These are phyloP conservation scores for Phytophthora boehmeriae DNA, from an alignment of 352 stramenopile genomes.

Conservation along the genomic window DNA sequence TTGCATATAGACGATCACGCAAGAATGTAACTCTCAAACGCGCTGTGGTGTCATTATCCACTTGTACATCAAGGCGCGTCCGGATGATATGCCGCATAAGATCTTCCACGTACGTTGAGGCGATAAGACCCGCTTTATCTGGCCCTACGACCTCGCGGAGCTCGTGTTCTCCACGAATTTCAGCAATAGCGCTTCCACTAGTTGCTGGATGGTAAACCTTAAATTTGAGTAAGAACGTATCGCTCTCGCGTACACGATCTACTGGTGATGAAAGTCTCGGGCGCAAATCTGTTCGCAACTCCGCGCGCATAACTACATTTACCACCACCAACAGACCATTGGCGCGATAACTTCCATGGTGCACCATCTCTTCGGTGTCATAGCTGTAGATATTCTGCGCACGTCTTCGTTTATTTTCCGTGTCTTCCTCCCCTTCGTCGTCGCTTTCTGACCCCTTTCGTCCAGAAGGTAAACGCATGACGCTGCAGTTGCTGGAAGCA, in stretches of 20 bases:
- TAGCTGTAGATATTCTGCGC: conserved; percentile 43
- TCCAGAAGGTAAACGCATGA: conserved; percentile 62
- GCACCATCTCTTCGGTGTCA: conserved; percentile 59
- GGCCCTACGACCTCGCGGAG: conserved; percentile 73
- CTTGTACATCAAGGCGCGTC: conserved; percentile 36
- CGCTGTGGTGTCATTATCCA: conserved; percentile 2
- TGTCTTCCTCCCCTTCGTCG: conserved; percentile 11
- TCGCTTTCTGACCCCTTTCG: conserved; percentile 25
- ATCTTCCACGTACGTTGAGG: conserved; percentile 37
- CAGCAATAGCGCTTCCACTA: conserved; percentile 28
- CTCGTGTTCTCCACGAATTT: conserved; percentile 45
- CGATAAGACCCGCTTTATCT: conserved; percentile 50
- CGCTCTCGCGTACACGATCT: conserved; percentile 49
- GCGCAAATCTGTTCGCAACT: conserved; percentile 35
- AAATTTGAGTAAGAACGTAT: conserved; percentile 65
- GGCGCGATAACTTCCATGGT: conserved; percentile 60
- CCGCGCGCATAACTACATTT: conserved; percentile 57
- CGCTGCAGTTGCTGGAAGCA: conserved; percentile 13
- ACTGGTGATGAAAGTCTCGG: conserved; percentile 34
- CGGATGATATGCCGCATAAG: conserved; percentile 68
- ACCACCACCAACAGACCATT: conserved; percentile 65
- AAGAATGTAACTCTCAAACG: conserved; percentile 49
- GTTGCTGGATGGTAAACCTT: conserved; percentile 63
- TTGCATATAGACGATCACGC: conserved; percentile 64
- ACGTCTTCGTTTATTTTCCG: background rate